Conservation (phyloP, 208 protist genomes). For the Strigomonas culicis region DNA sequence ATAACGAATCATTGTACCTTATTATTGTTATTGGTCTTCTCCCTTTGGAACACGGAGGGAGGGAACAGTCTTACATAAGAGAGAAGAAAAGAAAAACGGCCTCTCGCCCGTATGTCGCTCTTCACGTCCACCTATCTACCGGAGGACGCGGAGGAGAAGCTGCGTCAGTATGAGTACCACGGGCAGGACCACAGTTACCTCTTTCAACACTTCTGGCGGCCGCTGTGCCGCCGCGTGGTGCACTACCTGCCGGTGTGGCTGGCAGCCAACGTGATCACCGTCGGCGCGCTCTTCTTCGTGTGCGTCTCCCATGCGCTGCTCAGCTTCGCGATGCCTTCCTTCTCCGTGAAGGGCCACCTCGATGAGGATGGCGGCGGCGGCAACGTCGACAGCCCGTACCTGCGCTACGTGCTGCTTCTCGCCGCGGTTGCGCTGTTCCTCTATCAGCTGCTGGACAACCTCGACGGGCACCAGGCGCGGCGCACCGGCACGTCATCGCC, state of each 20-base stretch:
- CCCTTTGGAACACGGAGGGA: neutral
- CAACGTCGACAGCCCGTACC: conserved; percentile 22
- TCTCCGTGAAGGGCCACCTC: conserved; percentile 32
- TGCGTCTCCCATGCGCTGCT: conserved; percentile 52
- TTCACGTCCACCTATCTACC: conserved; percentile 42
- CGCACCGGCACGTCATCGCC: conserved; percentile 86
- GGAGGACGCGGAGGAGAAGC: conserved; percentile 26
- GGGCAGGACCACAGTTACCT: conserved; percentile 73
- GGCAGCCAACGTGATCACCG: conserved; percentile 83
- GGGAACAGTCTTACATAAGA: neutral
- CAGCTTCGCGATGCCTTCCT: conserved; percentile 64
- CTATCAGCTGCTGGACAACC: conserved; percentile 91
- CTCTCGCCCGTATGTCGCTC: neutral
- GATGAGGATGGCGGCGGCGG: conserved; percentile 1
- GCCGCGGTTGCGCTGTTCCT: conserved; percentile 51
- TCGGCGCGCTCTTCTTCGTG: conserved; percentile 70
- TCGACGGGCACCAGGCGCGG: conserved; percentile 93
- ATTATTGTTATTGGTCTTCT: too few relatives aligned
- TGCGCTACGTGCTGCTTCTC: conserved; percentile 24
- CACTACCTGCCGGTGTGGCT: conserved; percentile 67
- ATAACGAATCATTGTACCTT: too few relatives aligned
- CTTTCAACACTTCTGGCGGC: conserved; percentile 70
- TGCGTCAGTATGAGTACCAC: conserved; percentile 60
- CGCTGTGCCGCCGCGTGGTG: conserved; percentile 42
- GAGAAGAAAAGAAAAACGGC: neutral